Evolutionary conservation across 345 rosid genomes (phyloP).

Genomic region (Aethionema arabicum): DNA sequence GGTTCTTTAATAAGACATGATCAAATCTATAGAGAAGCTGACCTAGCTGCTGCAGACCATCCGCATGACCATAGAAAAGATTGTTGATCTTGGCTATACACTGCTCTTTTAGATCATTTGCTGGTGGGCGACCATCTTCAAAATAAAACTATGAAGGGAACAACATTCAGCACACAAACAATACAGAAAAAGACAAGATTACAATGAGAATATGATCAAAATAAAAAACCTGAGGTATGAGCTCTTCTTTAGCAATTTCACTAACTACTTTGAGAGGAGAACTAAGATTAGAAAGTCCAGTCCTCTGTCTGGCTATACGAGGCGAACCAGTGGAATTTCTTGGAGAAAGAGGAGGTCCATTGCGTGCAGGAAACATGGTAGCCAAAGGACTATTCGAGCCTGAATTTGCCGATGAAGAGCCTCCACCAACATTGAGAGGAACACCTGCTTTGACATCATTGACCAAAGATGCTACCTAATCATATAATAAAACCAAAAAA

Average conservation of each 20-base stretch:
- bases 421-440: slow-evolving; percentile 65
- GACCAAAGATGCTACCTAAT: slow-evolving; percentile 72
- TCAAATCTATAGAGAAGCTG: slow-evolving; percentile 21
- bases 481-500: slow-evolving; percentile 1
- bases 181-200: slow-evolving; percentile 13
- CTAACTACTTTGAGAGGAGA: slow-evolving; percentile 88
- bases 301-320: slow-evolving; percentile 72
- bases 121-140: slow-evolving; percentile 81
- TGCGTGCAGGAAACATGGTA: slow-evolving; percentile 91
- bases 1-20: background rate
- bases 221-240: slow-evolving; percentile 81
- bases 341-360: slow-evolving; percentile 97
- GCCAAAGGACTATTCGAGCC: slow-evolving; percentile 67
- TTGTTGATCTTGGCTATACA: slow-evolving; percentile 58
- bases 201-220: background rate
- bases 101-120: slow-evolving; percentile 74
- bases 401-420: slow-evolving; percentile 51
- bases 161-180: slow-evolving; percentile 3
- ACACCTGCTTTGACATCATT: slow-evolving; percentile 85
- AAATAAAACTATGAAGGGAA: slow-evolving; percentile 78
- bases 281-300: slow-evolving; percentile 79
- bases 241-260: slow-evolving; percentile 81
- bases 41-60: slow-evolving; percentile 80
- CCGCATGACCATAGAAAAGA: slow-evolving; percentile 58
- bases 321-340: slow-evolving; percentile 87